These are phyloP conservation scores for Auriscalpium orientale DNA, from an alignment of 768 basidiomycete genomes.

Conservation along the genomic window DNA sequence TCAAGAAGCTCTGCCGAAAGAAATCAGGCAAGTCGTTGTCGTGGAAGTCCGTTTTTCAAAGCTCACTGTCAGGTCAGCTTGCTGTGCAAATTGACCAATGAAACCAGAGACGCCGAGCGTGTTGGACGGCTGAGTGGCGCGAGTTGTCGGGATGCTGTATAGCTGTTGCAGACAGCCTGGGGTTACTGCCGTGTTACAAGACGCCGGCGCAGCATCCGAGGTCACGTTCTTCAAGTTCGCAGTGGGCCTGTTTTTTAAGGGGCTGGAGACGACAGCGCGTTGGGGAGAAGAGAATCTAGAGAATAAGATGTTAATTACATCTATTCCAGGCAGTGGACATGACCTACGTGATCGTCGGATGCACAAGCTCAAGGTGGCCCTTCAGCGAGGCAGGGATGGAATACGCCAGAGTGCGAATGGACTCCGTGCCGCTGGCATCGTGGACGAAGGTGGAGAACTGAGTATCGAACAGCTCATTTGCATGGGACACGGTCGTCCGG, in stretches of 20 bases:
- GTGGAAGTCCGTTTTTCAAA: neutral
- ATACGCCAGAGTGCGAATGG: slow-evolving; percentile 24
- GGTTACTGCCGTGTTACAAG: slow-evolving; percentile 11
- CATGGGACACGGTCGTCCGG: slow-evolving; percentile 20
- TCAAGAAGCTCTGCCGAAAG: slow-evolving; percentile 1
- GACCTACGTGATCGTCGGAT: slow-evolving; percentile 23
- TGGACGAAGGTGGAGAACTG: slow-evolving; percentile 24
- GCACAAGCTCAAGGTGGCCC: slow-evolving; percentile 22
- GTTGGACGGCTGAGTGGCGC: slow-evolving; percentile 18
- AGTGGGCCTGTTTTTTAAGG: neutral
- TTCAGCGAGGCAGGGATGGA: slow-evolving; percentile 23
- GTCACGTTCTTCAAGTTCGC: neutral
- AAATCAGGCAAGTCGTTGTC: neutral
- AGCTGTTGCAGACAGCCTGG: slow-evolving; percentile 26
- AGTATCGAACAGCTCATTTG: slow-evolving; percentile 23
- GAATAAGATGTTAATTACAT: neutral
- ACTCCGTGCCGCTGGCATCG: slow-evolving; percentile 13
- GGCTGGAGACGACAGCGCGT: neutral
- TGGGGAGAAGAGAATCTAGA: neutral
- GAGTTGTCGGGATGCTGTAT: slow-evolving; percentile 28
- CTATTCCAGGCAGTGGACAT: neutral
- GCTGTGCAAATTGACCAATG: slow-evolving; percentile 22
- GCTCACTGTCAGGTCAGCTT: slow-evolving; percentile 20
- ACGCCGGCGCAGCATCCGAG: neutral
- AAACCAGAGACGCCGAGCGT: slow-evolving; percentile 25